Conservation (phyloP, 805 yeast species). For the Ogataea methylovora region DNA sequence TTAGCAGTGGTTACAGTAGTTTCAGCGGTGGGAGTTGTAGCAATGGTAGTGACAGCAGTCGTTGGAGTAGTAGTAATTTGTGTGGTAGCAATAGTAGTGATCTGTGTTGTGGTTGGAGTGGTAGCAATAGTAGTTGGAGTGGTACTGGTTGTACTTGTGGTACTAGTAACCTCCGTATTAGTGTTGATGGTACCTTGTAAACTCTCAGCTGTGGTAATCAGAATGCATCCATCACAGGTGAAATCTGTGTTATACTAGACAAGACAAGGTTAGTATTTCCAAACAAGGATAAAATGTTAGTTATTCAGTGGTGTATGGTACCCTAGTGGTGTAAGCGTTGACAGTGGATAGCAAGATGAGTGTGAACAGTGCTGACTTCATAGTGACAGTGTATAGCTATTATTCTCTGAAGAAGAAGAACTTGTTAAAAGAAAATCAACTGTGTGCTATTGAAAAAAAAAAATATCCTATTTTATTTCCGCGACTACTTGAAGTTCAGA, state of each 20-base stretch:
- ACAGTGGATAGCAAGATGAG: too few species aligned
- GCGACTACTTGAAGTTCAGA: too few species aligned
- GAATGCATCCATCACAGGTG: constrained; percentile 17
- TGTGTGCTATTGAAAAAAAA: too few species aligned
- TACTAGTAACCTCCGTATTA: constrained; percentile 5
- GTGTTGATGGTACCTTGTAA: constrained; percentile 18
- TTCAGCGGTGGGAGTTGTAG: constrained; percentile 7
- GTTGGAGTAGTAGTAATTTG: constrained; percentile 8
- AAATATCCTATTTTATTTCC: too few species aligned
- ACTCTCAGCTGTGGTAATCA: constrained; percentile 20
- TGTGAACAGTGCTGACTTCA: too few species aligned
- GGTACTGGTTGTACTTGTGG: constrained; percentile 3
- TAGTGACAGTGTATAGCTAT: too few species aligned
- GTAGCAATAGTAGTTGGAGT: constrained; percentile 5
- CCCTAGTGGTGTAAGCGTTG: too few species aligned
- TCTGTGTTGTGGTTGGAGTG: constrained; percentile 3
- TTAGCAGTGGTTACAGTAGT: constrained; percentile 3
- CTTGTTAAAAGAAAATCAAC: too few species aligned
- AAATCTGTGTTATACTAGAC: constrained; percentile 21
- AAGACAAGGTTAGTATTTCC: too few species aligned
- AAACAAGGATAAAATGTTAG: too few species aligned
- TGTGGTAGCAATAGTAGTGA: constrained; percentile 6
- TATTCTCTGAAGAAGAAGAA: too few species aligned
- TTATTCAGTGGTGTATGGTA: too few species aligned
- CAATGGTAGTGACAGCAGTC: constrained; percentile 7